Conservation (phyloP, 495 filamentous ascomycete species). For the Ramalina peruviana region DNA sequence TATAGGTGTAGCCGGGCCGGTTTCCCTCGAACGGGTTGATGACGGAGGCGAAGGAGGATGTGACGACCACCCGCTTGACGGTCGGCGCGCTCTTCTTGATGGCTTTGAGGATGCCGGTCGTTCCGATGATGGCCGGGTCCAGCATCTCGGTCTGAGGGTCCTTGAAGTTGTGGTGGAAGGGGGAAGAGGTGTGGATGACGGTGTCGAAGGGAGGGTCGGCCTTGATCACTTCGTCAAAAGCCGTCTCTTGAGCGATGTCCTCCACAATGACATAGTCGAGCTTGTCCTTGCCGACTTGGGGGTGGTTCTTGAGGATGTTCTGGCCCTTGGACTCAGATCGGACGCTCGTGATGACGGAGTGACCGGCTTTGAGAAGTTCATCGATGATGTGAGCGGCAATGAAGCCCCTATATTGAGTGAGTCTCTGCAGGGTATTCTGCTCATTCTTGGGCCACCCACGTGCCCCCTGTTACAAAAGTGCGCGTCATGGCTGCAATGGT, state of each 20-base stretch:
- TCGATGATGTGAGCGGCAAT: constrained; percentile 74
- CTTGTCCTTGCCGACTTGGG: constrained; percentile 40
- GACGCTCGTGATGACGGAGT: constrained; percentile 75
- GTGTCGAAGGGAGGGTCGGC: constrained; percentile 63
- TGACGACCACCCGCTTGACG: constrained; percentile 75
- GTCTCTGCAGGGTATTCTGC: background rate
- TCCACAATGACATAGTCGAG: constrained; percentile 67
- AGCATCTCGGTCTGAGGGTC: constrained; percentile 71
- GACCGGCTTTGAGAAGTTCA: constrained; percentile 48
- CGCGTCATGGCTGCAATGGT: background rate
- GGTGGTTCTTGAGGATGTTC: constrained; percentile 55
- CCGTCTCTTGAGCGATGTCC: constrained; percentile 52
- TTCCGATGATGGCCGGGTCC: constrained; percentile 38
- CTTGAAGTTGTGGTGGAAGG: constrained; percentile 60
- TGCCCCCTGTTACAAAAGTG: constrained; percentile 3
- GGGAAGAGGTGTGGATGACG: constrained; percentile 79
- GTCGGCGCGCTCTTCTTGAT: constrained; percentile 59
- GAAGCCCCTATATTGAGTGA: constrained; percentile 35
- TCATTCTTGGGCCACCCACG: background rate
- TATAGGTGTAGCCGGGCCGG: constrained; percentile 43
- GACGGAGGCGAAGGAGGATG: constrained; percentile 74
- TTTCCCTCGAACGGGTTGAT: constrained; percentile 35
- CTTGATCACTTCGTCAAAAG: constrained; percentile 34
- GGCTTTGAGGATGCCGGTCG: constrained; percentile 62
- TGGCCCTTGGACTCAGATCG: constrained; percentile 66